Conservation (phyloP, 2,329 filamentous ascomycete species). For the Claviceps humidiphila region DNA sequence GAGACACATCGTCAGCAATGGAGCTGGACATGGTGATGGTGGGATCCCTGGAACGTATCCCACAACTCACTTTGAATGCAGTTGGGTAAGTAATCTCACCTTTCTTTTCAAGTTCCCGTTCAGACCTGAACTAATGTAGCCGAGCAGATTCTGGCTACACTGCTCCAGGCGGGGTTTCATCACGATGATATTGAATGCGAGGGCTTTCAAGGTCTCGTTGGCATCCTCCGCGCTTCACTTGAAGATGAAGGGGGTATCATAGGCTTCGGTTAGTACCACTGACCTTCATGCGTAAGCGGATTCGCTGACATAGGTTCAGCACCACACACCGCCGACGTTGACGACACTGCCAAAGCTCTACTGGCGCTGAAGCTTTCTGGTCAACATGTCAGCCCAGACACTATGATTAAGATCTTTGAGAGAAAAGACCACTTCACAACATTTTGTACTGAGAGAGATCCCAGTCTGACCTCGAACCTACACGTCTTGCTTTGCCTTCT, state of each 20-base stretch:
- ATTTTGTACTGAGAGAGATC: slow-evolving; percentile 5
- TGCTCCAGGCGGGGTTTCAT: slow-evolving; percentile 2
- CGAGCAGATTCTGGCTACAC: slow-evolving; percentile 1
- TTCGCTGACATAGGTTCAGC: neutral
- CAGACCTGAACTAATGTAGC: neutral
- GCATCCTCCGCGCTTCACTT: slow-evolving; percentile 1
- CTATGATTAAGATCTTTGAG: neutral
- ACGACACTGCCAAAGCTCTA: slow-evolving; percentile 10
- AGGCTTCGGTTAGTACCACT: slow-evolving; percentile 6
- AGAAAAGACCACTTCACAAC: slow-evolving; percentile 6
- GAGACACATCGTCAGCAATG: slow-evolving; percentile 1
- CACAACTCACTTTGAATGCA: slow-evolving; percentile 3
- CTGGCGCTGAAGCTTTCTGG: slow-evolving; percentile 3
- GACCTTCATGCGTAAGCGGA: too few species aligned
- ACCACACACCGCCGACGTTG: slow-evolving; percentile 5
- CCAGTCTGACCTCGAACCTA: slow-evolving; percentile 8
- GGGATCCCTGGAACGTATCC: slow-evolving; percentile 8
- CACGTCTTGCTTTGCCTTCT: slow-evolving; percentile 8
- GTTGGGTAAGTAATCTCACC: neutral
- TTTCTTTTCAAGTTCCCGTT: neutral
- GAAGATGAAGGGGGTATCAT: slow-evolving; percentile 3
- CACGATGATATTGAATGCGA: slow-evolving; percentile 1
- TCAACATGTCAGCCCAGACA: neutral
- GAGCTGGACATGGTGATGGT: neutral
- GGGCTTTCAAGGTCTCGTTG: neutral